phyloP scores from a whole-genome alignment of 768 basidiomycete genomes.

The Suillus ampliporus region DNA sequence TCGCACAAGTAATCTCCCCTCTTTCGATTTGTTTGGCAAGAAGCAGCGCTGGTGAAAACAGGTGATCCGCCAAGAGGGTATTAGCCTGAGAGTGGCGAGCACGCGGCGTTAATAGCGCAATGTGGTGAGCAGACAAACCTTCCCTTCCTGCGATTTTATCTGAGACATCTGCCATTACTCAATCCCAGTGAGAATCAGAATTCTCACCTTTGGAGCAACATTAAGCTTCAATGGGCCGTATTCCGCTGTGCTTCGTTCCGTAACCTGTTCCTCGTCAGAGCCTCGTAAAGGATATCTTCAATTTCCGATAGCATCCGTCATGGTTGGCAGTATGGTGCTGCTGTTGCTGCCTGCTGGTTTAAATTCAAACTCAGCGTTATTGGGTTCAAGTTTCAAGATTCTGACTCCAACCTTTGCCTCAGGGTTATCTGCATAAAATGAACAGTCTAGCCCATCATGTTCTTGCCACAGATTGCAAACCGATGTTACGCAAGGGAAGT shows the following conservation, averaged over 20 bases:
- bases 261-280: conserved; percentile 48
- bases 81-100: conserved; percentile 55
- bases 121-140: conserved; percentile 45
- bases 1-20: conserved; percentile 43
- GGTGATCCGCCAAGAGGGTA: conserved; percentile 72
- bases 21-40: conserved; percentile 71
- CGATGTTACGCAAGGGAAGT: not conserved
- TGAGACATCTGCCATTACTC: not conserved
- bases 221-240: conserved; percentile 62
- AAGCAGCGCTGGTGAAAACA: conserved; percentile 72
- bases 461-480: not conserved
- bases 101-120: conserved; percentile 19
- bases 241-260: conserved; percentile 49
- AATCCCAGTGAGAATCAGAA: conserved; percentile 2
- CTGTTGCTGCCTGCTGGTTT: not conserved
- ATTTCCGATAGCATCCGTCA: conserved; percentile 12
- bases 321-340: not conserved
- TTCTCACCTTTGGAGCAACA: conserved; percentile 61
- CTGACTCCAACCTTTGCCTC: not conserved
- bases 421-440: not conserved
- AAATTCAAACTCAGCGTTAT: conserved; percentile 3
- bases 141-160: conserved; percentile 53
- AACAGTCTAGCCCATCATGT: not conserved
- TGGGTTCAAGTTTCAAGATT: too few relatives aligned
- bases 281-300: conserved; percentile 61